Base-by-base conservation (phyloP, 257 asterid genomes). In the Parsonsia alboflavescens region DNA sequence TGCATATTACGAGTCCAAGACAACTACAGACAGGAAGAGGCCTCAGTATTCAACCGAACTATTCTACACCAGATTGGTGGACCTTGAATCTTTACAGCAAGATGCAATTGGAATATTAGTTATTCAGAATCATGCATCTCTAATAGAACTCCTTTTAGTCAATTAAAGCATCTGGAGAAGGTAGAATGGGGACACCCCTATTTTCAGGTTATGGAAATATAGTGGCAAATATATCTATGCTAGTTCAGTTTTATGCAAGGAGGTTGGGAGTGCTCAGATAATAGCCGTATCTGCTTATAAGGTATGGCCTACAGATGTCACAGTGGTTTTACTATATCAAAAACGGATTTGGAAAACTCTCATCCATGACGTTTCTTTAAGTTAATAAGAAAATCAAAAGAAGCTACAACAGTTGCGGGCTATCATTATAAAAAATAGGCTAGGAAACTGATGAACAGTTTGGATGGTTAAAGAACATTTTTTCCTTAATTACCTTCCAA, bases 401-500 rank as follows among this genome's bases (percentile, higher is more conserved):
- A 58, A 58, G 39, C 16, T 52, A 52, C 17, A 24, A 58, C 2
- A 58, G 12, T 57, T 22, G 1, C 12, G 7, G 10, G 33, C 33
- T n/a, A n/a, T 57, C 63, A 22, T 5, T 0, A 57, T 5, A 8
- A 1, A 57, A 7, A 57, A 57, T 57, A n/a, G 13, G 30, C 62
- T 56, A 7, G 13, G 30, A 56, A 53, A 53, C 19, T 19, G 19
- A 17, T n/a, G 21, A 17, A 21, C n/a, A 7, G 7, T 17, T 54
- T 54, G 61, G 9, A 54, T 54, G 61, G 33, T 57, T 4, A 22
- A 58, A 58, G 65, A 58, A 58, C 1, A 22, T 57, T 0, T 57
- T 58, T 10, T 24, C 10, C 11, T 12, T 46, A 11, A 53, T 46
- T 74, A 74, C 78, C 78, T 74, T 30, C 49, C 63, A 53, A 63